phyloP scores from a whole-genome alignment of 495 filamentous ascomycete species.

The Hypoxylon lienhwacheense region DNA sequence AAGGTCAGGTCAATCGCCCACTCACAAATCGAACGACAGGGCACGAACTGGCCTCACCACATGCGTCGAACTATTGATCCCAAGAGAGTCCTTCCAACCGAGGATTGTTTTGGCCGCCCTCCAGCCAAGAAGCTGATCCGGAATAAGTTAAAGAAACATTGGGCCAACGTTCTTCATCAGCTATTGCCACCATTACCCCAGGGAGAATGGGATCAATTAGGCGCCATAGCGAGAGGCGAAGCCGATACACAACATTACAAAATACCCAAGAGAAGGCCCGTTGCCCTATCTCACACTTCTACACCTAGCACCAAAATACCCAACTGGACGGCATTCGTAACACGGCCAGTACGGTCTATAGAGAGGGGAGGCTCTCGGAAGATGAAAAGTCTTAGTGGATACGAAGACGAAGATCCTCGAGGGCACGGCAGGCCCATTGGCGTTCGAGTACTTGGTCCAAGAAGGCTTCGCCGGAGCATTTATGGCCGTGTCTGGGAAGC shows the following conservation, averaged over 20 bases:
- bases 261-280: conserved; percentile 35
- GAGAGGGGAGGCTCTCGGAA: conserved; percentile 29
- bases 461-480: conserved; percentile 37
- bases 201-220: conserved; percentile 64
- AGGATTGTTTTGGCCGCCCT: conserved; percentile 65
- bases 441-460: conserved; percentile 25
- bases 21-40: conserved; percentile 35
- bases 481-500: conserved; percentile 41
- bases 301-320: neutral
- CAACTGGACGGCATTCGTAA: conserved; percentile 31
- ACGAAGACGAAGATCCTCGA: conserved; percentile 42
- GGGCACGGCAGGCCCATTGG: conserved; percentile 37
- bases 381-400: conserved; percentile 42
- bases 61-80: conserved; percentile 50
- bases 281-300: conserved; percentile 14
- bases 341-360: conserved; percentile 26
- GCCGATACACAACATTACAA: conserved; percentile 43
- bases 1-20: conserved; percentile 40
- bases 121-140: conserved; percentile 54
- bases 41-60: conserved; percentile 38
- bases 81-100: conserved; percentile 53
- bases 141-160: conserved; percentile 65
- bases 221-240: conserved; percentile 59
- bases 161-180: conserved; percentile 54
- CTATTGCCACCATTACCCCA: conserved; percentile 73